Base-by-base conservation (phyloP, 2,329 filamentous ascomycete species). In the Periconia sp. region DNA sequence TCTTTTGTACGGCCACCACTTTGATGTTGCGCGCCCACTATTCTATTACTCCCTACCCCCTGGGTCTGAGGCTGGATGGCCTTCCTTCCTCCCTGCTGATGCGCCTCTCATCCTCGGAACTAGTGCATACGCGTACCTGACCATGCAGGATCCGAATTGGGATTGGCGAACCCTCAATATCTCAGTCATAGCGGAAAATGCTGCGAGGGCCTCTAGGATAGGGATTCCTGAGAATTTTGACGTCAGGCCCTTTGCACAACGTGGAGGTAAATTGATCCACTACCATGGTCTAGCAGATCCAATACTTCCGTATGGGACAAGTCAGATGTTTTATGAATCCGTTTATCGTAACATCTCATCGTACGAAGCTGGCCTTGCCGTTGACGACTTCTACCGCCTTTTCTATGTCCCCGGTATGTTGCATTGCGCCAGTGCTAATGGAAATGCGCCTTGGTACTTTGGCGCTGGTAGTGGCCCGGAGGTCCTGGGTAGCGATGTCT, bases 251-350 rank as follows among this genome's bases (percentile, higher is more conserved):
- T 54, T 43, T 31, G 26, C 22, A 15, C 22, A 35, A 10, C 22
- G 25, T 2, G 50, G 50, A 6, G 46, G 42, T 11, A 55, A 55
- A 30, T 21, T 55, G 7, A 31, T 55, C 8, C 43, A 17, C 15
- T 55, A 35, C 13, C 52, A 55, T 29, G 52, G 52, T 10, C 34
- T 33, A 2, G 32, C 35, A 25, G 52, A 55, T 39, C 22, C 21
- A 6, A 21, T 44, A n/a, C 43, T 55, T 23, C 35, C 40, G 5
- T 73, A 72, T 0, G 71, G 72, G 0, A 70, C 75, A 17, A 77
- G 74, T 4, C 71, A 76, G 19, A 76, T 76, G 56, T 82, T 73
- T 54, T 76, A 77, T 53, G 61, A 68, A 12, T 63, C 70, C 17
- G 70, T 77, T 2, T 40, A 32, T 5, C n/a, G n/a, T n/a, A n/a